A percentile compares a stretch with the other conserved stretches of the same genome.
Evolutionary conservation across 2,329 filamentous ascomycete species (phyloP).

Genomic region (Orbilia blumenaviensis): DNA sequence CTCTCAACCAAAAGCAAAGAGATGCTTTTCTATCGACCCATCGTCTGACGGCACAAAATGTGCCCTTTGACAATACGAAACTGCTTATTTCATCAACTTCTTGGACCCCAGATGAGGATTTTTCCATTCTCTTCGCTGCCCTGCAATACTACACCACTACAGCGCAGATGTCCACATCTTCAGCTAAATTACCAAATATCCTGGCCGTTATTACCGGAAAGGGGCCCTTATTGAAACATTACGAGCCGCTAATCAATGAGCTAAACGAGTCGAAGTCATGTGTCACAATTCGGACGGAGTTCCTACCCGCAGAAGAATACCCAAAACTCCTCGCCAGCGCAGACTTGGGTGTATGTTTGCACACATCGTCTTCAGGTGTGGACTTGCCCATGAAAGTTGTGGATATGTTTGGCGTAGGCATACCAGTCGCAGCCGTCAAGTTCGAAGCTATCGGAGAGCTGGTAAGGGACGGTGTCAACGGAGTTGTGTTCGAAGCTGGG

Average conservation of each 20-base stretch:
- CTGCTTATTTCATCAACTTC: conserved; percentile 93
- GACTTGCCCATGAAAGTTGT: conserved; percentile 99
- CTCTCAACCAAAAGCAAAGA: conserved; percentile 67
- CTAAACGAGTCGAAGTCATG: conserved; percentile 71
- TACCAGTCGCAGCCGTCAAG: conserved; percentile 84
- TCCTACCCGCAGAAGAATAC: conserved; percentile 85
- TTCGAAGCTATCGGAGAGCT: conserved; percentile 92
- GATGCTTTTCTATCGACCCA: conserved; percentile 72
- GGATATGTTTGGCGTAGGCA: conserved; percentile 95
- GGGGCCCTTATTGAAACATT: conserved; percentile 81
- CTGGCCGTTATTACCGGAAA: conserved; percentile 93
- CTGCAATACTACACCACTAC: conserved; percentile 72
- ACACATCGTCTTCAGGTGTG: conserved; percentile 92
- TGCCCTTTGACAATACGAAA: conserved; percentile 67
- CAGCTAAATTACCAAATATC: conserved; percentile 69
- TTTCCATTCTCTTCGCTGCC: conserved; percentile 83
- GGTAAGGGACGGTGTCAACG: conserved; percentile 87
- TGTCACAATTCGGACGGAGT: conserved; percentile 80
- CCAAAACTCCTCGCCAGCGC: conserved; percentile 82
- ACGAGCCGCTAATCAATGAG: conserved; percentile 71
- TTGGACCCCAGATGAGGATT: conserved; percentile 97
- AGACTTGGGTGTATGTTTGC: conserved; percentile 88
- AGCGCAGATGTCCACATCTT: conserved; percentile 55
- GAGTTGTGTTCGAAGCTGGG: conserved; percentile 78
- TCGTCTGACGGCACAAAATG: conserved; percentile 70